Conservation (phyloP, 1,284 basidiomycete species). For the Puccinia brachypodii region DNA sequence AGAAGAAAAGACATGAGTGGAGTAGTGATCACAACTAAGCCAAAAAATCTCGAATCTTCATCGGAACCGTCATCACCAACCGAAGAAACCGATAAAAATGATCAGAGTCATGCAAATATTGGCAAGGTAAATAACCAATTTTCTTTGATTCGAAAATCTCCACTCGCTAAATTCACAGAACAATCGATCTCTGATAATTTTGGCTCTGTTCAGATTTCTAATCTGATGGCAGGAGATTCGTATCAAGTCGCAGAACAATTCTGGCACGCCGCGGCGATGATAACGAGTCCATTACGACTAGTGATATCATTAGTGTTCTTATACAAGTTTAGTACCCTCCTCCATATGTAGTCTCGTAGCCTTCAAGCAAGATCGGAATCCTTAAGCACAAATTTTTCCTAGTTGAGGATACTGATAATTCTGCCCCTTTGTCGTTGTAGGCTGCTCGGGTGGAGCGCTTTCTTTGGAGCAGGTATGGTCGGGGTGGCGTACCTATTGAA, state of each 20-base stretch:
- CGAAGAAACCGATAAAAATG: slow-evolving; percentile 30
- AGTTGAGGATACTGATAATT: slow-evolving; percentile 7
- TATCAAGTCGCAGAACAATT: slow-evolving; percentile 71
- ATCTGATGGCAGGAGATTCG: slow-evolving; percentile 64
- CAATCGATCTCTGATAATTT: too few relatives aligned
- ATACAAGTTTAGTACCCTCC: slow-evolving; percentile 12
- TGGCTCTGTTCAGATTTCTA: slow-evolving; percentile 36
- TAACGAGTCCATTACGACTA: slow-evolving; percentile 37
- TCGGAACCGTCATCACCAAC: too few relatives aligned
- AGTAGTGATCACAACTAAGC: slow-evolving; percentile 5
- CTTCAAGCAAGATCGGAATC: not conserved
- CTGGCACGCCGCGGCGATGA: slow-evolving; percentile 66
- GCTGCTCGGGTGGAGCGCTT: slow-evolving; percentile 38
- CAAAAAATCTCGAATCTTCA: not conserved
- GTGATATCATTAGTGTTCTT: slow-evolving; percentile 37
- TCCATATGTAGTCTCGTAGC: not conserved
- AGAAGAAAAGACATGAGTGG: slow-evolving; percentile 48
- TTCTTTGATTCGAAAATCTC: not conserved
- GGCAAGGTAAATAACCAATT: slow-evolving; percentile 62
- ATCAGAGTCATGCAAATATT: slow-evolving; percentile 61
- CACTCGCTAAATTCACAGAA: too few relatives aligned
- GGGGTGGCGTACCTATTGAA: slow-evolving; percentile 44
- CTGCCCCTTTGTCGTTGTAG: not conserved
- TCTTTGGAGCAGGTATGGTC: slow-evolving; percentile 34
- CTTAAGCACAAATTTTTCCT: not conserved